Conservation (phyloP, 352 stramenopile species). For the Pythium plurisporium region DNA sequence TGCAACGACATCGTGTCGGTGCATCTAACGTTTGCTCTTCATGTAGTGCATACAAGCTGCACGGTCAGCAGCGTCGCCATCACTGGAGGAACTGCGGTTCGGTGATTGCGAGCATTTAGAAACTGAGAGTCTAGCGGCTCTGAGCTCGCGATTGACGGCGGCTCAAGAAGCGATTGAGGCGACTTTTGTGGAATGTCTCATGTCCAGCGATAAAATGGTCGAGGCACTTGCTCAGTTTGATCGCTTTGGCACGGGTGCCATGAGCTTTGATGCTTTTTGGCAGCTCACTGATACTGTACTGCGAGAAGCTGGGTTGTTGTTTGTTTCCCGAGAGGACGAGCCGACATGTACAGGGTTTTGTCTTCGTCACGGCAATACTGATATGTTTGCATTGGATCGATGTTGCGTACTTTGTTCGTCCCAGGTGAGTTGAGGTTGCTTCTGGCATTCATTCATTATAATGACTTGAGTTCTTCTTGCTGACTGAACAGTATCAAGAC, state of each 20-base stretch:
- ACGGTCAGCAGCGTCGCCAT: background rate
- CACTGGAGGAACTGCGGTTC: background rate
- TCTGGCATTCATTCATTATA: background rate
- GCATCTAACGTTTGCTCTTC: background rate
- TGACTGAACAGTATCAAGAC: slow-evolving; percentile 24
- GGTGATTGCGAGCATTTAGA: background rate
- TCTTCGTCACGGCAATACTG: slow-evolving; percentile 41
- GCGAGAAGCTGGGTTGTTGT: slow-evolving; percentile 14
- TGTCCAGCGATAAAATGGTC: slow-evolving; percentile 37
- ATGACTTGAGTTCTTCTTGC: background rate
- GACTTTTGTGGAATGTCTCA: slow-evolving; percentile 33
- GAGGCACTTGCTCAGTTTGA: slow-evolving; percentile 49
- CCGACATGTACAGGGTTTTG: slow-evolving; percentile 44
- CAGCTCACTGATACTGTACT: slow-evolving; percentile 37
- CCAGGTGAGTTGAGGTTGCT: slow-evolving; percentile 30
- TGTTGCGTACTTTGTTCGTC: slow-evolving; percentile 43
- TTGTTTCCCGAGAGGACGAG: slow-evolving; percentile 33
- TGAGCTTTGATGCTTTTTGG: slow-evolving; percentile 69
- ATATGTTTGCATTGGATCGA: slow-evolving; percentile 38
- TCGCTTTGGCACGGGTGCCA: slow-evolving; percentile 38
- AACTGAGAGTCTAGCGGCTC: background rate
- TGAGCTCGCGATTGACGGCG: background rate
- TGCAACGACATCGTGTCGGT: background rate
- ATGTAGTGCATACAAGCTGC: background rate
- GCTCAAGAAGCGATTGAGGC: slow-evolving; percentile 6